These are phyloP conservation scores for Prunus mongolica DNA, from an alignment of 306 rosid species.

Conservation along the genomic window DNA sequence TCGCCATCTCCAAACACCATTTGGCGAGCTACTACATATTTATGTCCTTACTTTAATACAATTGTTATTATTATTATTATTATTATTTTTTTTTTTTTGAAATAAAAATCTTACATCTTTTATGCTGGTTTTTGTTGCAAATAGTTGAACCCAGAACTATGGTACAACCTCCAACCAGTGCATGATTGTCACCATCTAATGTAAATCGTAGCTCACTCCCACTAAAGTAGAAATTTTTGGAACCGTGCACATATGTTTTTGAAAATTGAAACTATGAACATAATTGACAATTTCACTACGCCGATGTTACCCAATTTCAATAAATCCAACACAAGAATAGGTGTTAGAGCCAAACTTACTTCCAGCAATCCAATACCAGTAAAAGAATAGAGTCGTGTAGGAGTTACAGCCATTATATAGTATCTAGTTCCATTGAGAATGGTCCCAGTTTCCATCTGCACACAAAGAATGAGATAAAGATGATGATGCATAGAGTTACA, in stretches of 20 bases:
- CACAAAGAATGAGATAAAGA: constrained; percentile 27
- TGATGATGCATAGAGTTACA: constrained; percentile 7
- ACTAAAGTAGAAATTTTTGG: not conserved
- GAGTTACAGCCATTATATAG: constrained; percentile 96
- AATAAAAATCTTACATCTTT: not conserved
- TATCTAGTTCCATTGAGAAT: constrained; percentile 76
- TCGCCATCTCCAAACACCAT: not conserved
- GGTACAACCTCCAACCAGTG: not conserved
- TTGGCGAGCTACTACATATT: not conserved
- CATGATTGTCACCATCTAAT: not conserved
- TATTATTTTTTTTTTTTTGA: too few relatives aligned
- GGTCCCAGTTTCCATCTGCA: constrained; percentile 89
- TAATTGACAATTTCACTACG: not conserved
- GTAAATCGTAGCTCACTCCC: not conserved
- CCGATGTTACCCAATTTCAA: not conserved
- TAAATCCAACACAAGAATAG: not conserved
- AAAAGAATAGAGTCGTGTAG: constrained; percentile 85
- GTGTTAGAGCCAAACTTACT: constrained; percentile 46
- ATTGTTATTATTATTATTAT: too few relatives aligned
- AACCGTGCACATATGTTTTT: not conserved
- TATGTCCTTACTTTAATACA: not conserved
- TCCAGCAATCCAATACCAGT: constrained; percentile 81
- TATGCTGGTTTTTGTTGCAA: not conserved
- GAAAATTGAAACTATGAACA: not conserved
- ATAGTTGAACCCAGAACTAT: not conserved